Percentiles rank a stretch among this genome's conserved stretches.
These are phyloP conservation scores for Macadamia tetraphylla DNA, from an alignment of 164 flowering plant genomes.

Conservation along the genomic window DNA sequence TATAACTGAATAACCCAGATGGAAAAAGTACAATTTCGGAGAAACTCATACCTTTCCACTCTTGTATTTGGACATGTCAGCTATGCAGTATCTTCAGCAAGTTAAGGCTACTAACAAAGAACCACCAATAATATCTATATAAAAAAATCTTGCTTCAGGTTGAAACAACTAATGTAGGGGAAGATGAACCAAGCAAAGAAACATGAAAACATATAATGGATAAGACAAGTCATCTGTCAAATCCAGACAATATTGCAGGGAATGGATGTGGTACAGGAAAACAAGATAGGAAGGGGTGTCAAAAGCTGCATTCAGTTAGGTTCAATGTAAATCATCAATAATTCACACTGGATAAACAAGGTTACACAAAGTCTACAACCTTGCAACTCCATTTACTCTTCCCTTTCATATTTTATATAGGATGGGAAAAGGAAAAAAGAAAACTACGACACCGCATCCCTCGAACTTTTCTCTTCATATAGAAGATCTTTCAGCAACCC, in stretches of 20 bases:
- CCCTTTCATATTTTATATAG: too few relatives aligned
- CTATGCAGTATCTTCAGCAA: conserved; percentile 80
- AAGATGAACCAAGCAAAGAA: neutral
- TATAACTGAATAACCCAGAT: neutral
- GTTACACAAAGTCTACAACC: too few relatives aligned
- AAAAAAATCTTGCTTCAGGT: neutral
- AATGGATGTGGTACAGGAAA: neutral
- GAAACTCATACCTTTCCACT: conserved; percentile 72
- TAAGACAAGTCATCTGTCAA: neutral
- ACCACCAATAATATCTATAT: neutral
- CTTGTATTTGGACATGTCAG: conserved; percentile 93
- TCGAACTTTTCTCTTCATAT: too few relatives aligned
- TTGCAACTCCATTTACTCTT: too few relatives aligned
- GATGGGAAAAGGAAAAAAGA: too few relatives aligned
- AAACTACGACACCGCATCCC: too few relatives aligned
- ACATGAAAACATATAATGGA: neutral
- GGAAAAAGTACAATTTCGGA: neutral
- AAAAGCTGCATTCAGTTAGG: neutral
- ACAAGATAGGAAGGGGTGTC: too few relatives aligned
- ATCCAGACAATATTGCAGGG: neutral
- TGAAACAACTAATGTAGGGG: neutral
- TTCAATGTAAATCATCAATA: too few relatives aligned
- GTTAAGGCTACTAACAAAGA: conserved; percentile 29
- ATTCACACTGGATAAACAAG: too few relatives aligned
- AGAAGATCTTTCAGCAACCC: too few relatives aligned